These are phyloP conservation scores for Ophiognomonia clavigignenti-juglandacearum DNA, from an alignment of 2,329 filamentous ascomycete species.

Conservation along the genomic window DNA sequence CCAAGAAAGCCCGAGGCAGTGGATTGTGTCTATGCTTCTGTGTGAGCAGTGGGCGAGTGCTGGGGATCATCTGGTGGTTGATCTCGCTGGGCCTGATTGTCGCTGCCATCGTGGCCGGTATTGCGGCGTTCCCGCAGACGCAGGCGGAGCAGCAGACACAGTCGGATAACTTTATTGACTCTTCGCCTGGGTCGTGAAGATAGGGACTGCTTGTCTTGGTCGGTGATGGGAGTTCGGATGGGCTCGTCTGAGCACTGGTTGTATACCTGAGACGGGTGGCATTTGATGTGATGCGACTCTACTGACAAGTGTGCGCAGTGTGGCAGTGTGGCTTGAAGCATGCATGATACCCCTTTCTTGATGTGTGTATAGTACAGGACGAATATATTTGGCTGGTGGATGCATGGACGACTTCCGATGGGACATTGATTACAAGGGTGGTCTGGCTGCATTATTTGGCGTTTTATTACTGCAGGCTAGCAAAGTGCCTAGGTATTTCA, in stretches of 20 bases:
- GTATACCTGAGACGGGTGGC: too few relatives aligned
- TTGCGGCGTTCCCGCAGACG: constrained; percentile 70
- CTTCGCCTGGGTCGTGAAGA: neutral
- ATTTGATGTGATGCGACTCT: neutral
- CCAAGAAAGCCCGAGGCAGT: constrained; percentile 71
- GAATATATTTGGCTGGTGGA: too few relatives aligned
- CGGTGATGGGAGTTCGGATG: neutral
- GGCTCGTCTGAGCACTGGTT: too few relatives aligned
- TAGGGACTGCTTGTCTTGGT: neutral
- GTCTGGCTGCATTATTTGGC: too few relatives aligned
- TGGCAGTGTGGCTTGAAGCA: neutral
- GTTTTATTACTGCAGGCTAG: too few relatives aligned
- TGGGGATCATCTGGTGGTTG: constrained; percentile 74
- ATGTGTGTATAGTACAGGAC: too few relatives aligned
- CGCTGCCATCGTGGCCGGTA: constrained; percentile 66
- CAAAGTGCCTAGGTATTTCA: too few relatives aligned
- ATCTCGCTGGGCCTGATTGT: constrained; percentile 70
- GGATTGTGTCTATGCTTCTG: constrained; percentile 52
- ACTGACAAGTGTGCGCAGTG: neutral
- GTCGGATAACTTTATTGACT: constrained; percentile 57
- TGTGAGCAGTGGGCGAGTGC: constrained; percentile 27
- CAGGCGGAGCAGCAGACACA: constrained; percentile 64
- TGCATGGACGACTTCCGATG: too few relatives aligned
- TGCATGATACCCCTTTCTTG: neutral
- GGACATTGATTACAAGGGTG: too few relatives aligned